phyloP scores from a whole-genome alignment of 805 yeast genomes.

The Nakazawaea ambrosiae region DNA sequence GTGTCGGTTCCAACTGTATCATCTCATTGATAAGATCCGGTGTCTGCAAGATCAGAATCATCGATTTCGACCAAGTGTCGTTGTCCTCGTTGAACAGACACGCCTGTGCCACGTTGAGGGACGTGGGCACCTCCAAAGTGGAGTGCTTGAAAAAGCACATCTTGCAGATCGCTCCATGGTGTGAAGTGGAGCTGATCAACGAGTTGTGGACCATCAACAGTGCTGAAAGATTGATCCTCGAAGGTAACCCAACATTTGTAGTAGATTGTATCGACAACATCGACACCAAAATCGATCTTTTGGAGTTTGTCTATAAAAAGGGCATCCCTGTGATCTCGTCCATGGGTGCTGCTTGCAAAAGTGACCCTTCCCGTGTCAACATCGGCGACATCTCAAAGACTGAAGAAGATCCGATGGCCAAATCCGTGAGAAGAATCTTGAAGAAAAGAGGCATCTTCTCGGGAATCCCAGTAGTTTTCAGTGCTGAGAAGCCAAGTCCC shows the following conservation, averaged over 20 bases:
- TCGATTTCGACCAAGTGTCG: constrained; percentile 96
- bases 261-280: constrained; percentile 96
- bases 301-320: constrained; percentile 61
- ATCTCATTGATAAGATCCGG: constrained; percentile 92
- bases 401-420: constrained; percentile 89
- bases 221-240: constrained; percentile 54
- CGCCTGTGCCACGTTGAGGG: constrained; percentile 84
- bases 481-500: constrained; percentile 96
- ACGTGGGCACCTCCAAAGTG: constrained; percentile 91
- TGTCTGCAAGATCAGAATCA: constrained; percentile 64
- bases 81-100: constrained; percentile 89
- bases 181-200: constrained; percentile 67
- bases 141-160: constrained; percentile 68
- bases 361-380: constrained; percentile 89
- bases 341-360: constrained; percentile 96
- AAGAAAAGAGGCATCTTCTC: constrained; percentile 68
- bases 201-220: constrained; percentile 67
- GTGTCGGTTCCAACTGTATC: constrained; percentile 96
- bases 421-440: constrained; percentile 78
- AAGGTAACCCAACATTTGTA: constrained; percentile 63
- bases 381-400: constrained; percentile 85
- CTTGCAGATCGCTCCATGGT: constrained; percentile 87
- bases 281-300: constrained; percentile 90
- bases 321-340: constrained; percentile 72
- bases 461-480: constrained; percentile 82